These are phyloP conservation scores for Penicillium chermesinum DNA, from an alignment of 495 filamentous ascomycete genomes.

Conservation along the genomic window DNA sequence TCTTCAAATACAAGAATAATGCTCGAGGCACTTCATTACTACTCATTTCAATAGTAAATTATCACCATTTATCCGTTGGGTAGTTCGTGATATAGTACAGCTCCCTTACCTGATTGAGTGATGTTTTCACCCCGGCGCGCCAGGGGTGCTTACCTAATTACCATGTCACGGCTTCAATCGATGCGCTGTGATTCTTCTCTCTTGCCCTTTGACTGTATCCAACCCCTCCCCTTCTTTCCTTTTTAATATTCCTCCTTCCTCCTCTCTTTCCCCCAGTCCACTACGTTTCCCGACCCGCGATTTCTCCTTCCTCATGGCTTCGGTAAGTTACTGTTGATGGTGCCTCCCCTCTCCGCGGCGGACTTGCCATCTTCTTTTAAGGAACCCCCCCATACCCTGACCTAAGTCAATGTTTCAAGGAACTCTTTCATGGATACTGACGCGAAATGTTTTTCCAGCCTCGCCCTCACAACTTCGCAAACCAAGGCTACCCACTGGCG, in stretches of 20 bases:
- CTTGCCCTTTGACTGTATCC: constrained; percentile 19
- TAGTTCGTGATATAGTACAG: too few relatives aligned
- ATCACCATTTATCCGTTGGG: too few relatives aligned
- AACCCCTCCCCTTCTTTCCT: constrained; percentile 19
- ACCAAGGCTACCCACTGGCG: constrained; percentile 47
- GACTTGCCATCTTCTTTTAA: too few relatives aligned
- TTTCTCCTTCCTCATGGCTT: constrained; percentile 42
- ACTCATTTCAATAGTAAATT: too few relatives aligned
- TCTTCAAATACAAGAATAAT: too few relatives aligned
- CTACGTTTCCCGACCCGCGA: constrained; percentile 8
- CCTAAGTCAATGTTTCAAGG: not conserved
- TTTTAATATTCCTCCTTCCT: constrained; percentile 16
- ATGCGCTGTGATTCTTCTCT: constrained; percentile 20
- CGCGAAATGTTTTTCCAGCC: constrained; percentile 25
- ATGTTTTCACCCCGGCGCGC: constrained; percentile 1
- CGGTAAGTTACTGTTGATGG: constrained; percentile 38
- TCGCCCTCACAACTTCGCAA: constrained; percentile 44
- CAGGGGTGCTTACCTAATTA: constrained; percentile 26
- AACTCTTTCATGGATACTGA: constrained; percentile 4
- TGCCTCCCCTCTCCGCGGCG: constrained; percentile 15
- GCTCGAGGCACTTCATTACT: too few relatives aligned
- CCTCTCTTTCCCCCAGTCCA: constrained; percentile 13
- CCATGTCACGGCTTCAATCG: constrained; percentile 20
- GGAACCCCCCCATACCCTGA: too few relatives aligned
- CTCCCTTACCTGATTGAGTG: not conserved